Percentiles rank a stretch among this genome's conserved stretches.
phyloP scores from a whole-genome alignment of 2,329 filamentous ascomycete species.

The Xylaria hypoxylon region DNA sequence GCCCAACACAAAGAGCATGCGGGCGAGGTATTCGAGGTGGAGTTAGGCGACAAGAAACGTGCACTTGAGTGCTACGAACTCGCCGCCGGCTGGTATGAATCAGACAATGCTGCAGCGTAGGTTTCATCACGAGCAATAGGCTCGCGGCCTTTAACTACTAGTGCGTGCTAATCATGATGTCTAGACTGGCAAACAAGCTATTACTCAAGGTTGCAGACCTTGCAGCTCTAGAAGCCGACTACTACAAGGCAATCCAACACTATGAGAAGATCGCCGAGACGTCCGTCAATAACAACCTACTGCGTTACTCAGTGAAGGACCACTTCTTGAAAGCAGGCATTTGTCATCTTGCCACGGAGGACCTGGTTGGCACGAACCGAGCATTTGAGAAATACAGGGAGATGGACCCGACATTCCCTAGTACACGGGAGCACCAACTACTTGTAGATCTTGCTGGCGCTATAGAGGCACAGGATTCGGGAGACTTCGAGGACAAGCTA shows the following conservation, averaged over 20 bases:
- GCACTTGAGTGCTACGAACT: constrained; percentile 87
- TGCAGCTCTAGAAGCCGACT: constrained; percentile 83
- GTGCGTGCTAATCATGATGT: constrained; percentile 22
- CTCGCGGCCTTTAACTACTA: not conserved
- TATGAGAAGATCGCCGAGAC: constrained; percentile 86
- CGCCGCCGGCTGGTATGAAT: constrained; percentile 89
- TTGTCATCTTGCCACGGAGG: constrained; percentile 80
- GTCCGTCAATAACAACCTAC: constrained; percentile 88
- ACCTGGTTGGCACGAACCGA: constrained; percentile 81
- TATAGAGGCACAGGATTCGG: constrained; percentile 81
- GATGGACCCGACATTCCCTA: constrained; percentile 79
- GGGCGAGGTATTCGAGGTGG: constrained; percentile 85
- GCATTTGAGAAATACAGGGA: constrained; percentile 87
- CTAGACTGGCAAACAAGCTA: constrained; percentile 82
- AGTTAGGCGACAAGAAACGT: constrained; percentile 80
- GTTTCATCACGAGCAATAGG: constrained; percentile 50
- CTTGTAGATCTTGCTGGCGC: constrained; percentile 80
- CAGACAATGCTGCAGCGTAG: constrained; percentile 84
- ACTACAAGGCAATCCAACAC: constrained; percentile 82
- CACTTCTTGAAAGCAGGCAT: constrained; percentile 95
- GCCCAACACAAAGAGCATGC: constrained; percentile 91
- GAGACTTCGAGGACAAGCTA: constrained; percentile 85
- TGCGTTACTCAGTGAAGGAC: constrained; percentile 94
- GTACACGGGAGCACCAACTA: constrained; percentile 84
- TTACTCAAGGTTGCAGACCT: constrained; percentile 93